Percentiles rank a stretch among this genome's conserved stretches.
These are phyloP conservation scores for Hygrophoropsis aurantiaca DNA, from an alignment of 768 basidiomycete species.

Conservation along the genomic window DNA sequence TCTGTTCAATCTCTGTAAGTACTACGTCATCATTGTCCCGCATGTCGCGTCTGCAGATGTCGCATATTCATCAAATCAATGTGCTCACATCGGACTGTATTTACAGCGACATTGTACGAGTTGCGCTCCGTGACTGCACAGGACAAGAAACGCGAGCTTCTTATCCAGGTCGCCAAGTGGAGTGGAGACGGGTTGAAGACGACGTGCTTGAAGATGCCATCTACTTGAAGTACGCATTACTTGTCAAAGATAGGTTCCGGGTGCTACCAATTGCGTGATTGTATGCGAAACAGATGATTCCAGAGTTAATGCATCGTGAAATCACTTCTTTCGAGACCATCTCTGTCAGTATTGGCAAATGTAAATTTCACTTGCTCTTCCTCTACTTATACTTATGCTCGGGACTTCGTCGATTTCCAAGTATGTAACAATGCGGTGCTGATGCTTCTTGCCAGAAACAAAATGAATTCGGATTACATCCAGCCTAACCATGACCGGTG, in stretches of 20 bases:
- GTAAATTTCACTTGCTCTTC: too few species aligned
- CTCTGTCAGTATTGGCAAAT: too few species aligned
- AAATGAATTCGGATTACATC: too few species aligned
- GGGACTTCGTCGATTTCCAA: too few species aligned
- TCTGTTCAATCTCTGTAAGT: slow-evolving; percentile 79
- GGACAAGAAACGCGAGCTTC: slow-evolving; percentile 73
- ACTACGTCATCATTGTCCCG: not conserved
- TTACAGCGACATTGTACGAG: slow-evolving; percentile 75
- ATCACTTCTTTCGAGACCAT: too few species aligned
- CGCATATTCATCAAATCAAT: not conserved
- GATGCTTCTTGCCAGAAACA: too few species aligned
- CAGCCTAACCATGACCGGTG: too few species aligned
- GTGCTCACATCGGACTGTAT: not conserved
- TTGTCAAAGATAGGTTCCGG: too few species aligned
- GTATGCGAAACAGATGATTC: slow-evolving; percentile 13
- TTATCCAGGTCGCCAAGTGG: slow-evolving; percentile 81
- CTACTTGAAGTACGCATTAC: too few species aligned
- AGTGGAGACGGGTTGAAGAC: slow-evolving; percentile 81
- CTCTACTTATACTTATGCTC: too few species aligned
- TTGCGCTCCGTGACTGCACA: slow-evolving; percentile 69
- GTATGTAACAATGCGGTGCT: too few species aligned
- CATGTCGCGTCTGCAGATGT: not conserved
- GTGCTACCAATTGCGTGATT: too few species aligned
- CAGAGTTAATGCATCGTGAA: not conserved
- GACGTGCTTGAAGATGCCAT: slow-evolving; percentile 77